A percentile compares a stretch with the other conserved stretches of the same genome.
phyloP scores from a whole-genome alignment of 2,329 filamentous ascomycete species.

The Shiraia bambusicola region DNA sequence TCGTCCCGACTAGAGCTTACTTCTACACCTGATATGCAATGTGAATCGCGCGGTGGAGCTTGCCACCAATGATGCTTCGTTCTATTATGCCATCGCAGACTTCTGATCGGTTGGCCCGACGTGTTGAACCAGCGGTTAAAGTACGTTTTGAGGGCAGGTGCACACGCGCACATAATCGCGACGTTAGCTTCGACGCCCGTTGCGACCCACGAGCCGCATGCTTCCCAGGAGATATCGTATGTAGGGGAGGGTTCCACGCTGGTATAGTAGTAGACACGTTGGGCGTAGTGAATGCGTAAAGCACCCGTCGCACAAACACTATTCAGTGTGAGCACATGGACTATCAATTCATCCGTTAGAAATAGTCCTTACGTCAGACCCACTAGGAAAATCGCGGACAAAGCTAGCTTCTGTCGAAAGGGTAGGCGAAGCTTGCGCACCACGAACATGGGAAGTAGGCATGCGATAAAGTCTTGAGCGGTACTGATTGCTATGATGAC shows the following conservation, averaged over 20 bases:
- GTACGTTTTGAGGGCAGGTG: slow-evolving; percentile 8
- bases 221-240: slow-evolving; percentile 15
- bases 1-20: too few relatives aligned
- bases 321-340: not conserved
- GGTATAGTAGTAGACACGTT: slow-evolving; percentile 9
- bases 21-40: too few relatives aligned
- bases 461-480: slow-evolving; percentile 16
- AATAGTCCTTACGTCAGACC: slow-evolving; percentile 8
- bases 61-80: not conserved
- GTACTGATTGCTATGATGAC: slow-evolving; percentile 14
- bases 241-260: slow-evolving; percentile 7
- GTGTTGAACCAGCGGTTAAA: slow-evolving; percentile 7
- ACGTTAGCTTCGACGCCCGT: slow-evolving; percentile 11
- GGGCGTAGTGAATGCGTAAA: slow-evolving; percentile 9
- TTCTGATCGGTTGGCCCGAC: not conserved
- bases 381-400: slow-evolving; percentile 10
- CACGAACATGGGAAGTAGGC: slow-evolving; percentile 16
- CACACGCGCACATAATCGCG: slow-evolving; percentile 11
- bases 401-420: slow-evolving; percentile 13
- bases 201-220: slow-evolving; percentile 9
- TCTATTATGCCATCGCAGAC: slow-evolving; percentile 10
- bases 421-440: slow-evolving; percentile 16
- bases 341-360: not conserved
- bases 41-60: not conserved
- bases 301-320: slow-evolving; percentile 12